Evolutionary conservation across 2,329 filamentous ascomycete species (phyloP).

Genomic region (Cladophialophora immunda): DNA sequence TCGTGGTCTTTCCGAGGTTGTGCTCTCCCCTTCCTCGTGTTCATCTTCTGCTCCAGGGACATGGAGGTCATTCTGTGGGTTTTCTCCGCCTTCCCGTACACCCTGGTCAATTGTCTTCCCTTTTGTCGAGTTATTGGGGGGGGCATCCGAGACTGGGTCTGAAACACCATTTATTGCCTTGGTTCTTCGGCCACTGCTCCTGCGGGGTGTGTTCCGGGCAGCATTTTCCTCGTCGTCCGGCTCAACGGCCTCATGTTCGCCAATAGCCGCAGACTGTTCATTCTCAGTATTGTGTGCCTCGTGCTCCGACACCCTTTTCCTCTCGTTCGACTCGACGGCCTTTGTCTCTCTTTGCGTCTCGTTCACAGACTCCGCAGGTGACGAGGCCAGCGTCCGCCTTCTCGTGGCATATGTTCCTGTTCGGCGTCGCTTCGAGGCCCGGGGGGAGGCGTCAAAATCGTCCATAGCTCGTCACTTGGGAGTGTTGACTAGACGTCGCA

Average conservation of each 20-base stretch:
- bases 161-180: not conserved
- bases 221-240: not conserved
- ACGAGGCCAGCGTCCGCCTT: slow-evolving; percentile 30
- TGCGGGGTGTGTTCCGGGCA: not conserved
- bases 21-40: slow-evolving; percentile 3
- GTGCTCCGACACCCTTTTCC: not conserved
- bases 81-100: not conserved
- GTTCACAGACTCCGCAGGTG: not conserved
- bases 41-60: not conserved
- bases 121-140: not conserved
- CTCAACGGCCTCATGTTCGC: not conserved
- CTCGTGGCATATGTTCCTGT: slow-evolving; percentile 36
- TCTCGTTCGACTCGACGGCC: not conserved
- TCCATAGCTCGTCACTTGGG: slow-evolving; percentile 16
- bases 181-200: not conserved
- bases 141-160: not conserved
- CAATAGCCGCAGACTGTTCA: not conserved
- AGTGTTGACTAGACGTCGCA: not conserved
- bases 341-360: not conserved
- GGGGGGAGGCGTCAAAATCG: slow-evolving; percentile 34
- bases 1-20: slow-evolving; percentile 9
- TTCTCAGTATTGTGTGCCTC: not conserved
- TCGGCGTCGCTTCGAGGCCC: slow-evolving; percentile 37
- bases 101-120: not conserved
- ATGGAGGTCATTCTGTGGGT: not conserved